A percentile compares a stretch with the other conserved stretches of the same genome.
Evolutionary conservation across 352 stramenopile genomes (phyloP).

Genomic region (Aphanomyces stellatus): DNA sequence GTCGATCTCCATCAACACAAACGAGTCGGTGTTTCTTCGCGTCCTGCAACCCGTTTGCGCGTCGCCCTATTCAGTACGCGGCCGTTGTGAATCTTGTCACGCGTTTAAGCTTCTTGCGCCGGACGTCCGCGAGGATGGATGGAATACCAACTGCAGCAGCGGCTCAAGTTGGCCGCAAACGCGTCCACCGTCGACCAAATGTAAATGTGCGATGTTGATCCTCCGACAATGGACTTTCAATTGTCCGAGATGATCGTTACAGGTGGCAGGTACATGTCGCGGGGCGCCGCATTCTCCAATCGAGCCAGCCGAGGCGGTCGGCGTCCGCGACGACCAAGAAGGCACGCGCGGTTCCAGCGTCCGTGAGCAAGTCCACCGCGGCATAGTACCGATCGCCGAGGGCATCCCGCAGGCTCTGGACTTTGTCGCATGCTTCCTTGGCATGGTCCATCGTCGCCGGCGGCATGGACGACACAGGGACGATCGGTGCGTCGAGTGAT

Average conservation of each 20-base stretch:
- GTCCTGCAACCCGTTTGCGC: too few relatives aligned
- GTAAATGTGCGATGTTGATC: too few relatives aligned
- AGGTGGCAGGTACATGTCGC: too few relatives aligned
- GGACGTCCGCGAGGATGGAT: too few relatives aligned
- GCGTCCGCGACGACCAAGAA: background rate
- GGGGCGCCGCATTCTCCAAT: background rate
- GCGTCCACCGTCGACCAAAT: too few relatives aligned
- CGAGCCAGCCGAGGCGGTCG: background rate
- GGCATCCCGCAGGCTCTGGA: background rate
- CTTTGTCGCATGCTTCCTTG: background rate
- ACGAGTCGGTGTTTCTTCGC: too few relatives aligned
- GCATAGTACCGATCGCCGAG: background rate
- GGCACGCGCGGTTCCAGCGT: background rate
- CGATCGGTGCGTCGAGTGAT: background rate
- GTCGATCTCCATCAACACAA: too few relatives aligned
- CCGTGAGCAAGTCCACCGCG: conserved; percentile 3
- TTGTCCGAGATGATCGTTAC: too few relatives aligned
- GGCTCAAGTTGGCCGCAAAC: background rate
- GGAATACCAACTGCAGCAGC: background rate
- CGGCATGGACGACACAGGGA: too few relatives aligned
- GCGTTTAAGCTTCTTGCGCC: too few relatives aligned
- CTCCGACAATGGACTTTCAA: too few relatives aligned
- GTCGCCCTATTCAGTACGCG: background rate
- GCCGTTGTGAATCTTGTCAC: background rate
- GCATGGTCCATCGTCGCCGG: background rate